Evolutionary conservation across 495 filamentous ascomycete genomes (phyloP).

Genomic region (Parathielavia hyrcaniae): DNA sequence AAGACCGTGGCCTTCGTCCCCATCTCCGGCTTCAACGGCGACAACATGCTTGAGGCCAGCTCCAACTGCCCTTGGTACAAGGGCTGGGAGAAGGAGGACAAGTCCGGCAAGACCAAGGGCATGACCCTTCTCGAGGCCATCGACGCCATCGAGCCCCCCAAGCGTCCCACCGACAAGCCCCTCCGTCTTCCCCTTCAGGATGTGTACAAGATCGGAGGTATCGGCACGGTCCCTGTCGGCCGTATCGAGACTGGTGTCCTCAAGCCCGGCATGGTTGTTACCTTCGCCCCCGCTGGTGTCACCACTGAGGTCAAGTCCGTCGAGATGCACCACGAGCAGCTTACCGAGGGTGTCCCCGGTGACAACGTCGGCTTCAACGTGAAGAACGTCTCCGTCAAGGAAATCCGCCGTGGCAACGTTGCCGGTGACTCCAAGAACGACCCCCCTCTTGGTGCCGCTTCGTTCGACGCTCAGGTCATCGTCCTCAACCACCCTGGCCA

Average conservation of each 20-base stretch:
- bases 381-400: constrained; percentile 99
- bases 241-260: constrained; percentile 99
- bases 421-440: constrained; percentile 99
- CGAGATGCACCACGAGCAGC: constrained; percentile 99
- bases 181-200: constrained; percentile 99
- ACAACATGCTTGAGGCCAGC: constrained; percentile 97
- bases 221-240: constrained; percentile 98
- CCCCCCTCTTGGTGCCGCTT: constrained; percentile 78
- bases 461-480: constrained; percentile 99
- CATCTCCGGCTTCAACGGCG: constrained; percentile 99
- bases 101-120: constrained; percentile 78
- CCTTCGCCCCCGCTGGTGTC: constrained; percentile 93
- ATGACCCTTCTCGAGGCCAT: constrained; percentile 99
- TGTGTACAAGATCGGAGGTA: constrained; percentile 99
- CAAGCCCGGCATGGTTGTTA: constrained; percentile 96
- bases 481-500: constrained; percentile 99
- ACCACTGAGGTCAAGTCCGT: constrained; percentile 99
- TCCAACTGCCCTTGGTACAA: constrained; percentile 99
- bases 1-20: constrained; percentile 97
- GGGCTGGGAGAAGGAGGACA: constrained; percentile 99
- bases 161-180: constrained; percentile 93
- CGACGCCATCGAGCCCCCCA: constrained; percentile 87
- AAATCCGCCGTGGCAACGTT: constrained; percentile 99
- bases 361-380: constrained; percentile 99
- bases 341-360: constrained; percentile 89